A percentile compares a stretch with the other conserved stretches of the same genome.
These are phyloP conservation scores for Rutidosis leptorrhynchoides DNA, from an alignment of 129 eudicot genomes.

Conservation along the genomic window DNA sequence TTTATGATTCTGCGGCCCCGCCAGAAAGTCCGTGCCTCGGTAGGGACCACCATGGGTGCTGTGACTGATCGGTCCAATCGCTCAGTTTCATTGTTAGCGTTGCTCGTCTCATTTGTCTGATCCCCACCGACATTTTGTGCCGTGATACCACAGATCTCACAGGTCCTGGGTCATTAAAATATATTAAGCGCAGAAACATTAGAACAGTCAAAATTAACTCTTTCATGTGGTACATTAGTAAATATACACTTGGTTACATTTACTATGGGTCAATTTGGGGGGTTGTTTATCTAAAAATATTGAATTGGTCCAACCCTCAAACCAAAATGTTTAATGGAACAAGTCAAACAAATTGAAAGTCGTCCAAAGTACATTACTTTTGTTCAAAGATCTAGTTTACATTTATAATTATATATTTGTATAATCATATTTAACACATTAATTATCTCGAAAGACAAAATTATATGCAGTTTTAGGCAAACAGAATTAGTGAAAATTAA, in stretches of 20 bases:
- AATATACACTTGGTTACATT: neutral
- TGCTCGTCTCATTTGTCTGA: slow-evolving; percentile 35
- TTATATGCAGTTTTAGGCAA: neutral
- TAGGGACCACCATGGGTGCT: slow-evolving; percentile 23
- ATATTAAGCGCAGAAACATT: slow-evolving; percentile 5
- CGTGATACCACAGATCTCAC: slow-evolving; percentile 64
- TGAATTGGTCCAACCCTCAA: neutral
- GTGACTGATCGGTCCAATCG: slow-evolving; percentile 26
- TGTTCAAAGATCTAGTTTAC: neutral
- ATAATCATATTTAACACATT: neutral
- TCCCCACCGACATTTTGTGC: slow-evolving; percentile 55
- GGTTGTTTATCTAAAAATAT: neutral
- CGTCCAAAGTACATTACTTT: neutral
- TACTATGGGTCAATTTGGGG: neutral
- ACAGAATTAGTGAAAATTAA: no score
- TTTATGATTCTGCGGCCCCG: slow-evolving; percentile 65
- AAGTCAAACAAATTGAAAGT: neutral
- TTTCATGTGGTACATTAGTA: neutral
- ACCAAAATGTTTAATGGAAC: neutral
- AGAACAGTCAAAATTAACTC: neutral
- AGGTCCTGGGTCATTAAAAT: slow-evolving; percentile 38
- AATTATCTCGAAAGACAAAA: neutral
- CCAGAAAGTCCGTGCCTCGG: slow-evolving; percentile 46
- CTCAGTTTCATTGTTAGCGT: slow-evolving; percentile 23
- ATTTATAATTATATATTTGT: neutral